Percentiles rank a stretch among this genome's conserved stretches.
Conservation (phyloP, 768 basidiomycete species). For the Candolleomyces eurysporus region DNA sequence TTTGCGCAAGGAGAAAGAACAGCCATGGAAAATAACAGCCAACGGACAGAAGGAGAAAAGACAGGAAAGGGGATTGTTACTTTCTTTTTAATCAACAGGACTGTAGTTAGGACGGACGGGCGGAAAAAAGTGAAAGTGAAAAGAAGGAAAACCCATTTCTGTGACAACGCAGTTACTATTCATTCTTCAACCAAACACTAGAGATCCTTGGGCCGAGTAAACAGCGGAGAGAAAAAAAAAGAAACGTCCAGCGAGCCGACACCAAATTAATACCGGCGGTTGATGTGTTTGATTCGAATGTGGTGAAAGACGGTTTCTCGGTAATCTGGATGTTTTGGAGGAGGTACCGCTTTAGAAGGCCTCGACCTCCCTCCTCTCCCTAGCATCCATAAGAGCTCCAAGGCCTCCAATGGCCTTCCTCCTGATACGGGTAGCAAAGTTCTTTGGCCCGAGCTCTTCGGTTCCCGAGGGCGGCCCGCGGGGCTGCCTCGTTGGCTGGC, state of each 20-base stretch:
- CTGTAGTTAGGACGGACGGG: not conserved
- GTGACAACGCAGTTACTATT: not conserved
- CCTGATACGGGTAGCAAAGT: conserved; percentile 84
- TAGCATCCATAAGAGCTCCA: conserved; percentile 75
- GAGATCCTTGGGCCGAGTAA: conserved; percentile 14
- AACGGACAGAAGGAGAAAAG: not conserved
- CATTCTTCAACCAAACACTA: conserved; percentile 10
- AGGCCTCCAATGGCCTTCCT: conserved; percentile 82
- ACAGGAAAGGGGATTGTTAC: not conserved
- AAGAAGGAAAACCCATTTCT: conserved; percentile 11
- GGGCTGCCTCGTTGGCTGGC: conserved; percentile 81
- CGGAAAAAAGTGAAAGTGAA: conserved; percentile 7
- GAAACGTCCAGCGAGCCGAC: conserved; percentile 23
- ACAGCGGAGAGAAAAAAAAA: conserved; percentile 13
- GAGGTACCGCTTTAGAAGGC: conserved; percentile 48
- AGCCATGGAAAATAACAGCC: not conserved
- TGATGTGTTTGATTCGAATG: conserved; percentile 11
- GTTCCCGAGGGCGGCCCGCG: conserved; percentile 83
- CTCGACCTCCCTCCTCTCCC: conserved; percentile 78
- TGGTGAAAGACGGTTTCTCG: conserved; percentile 2
- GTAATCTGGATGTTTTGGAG: conserved; percentile 1
- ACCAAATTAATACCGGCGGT: conserved; percentile 21
- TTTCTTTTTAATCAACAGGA: conserved; percentile 1
- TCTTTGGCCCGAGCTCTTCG: conserved; percentile 85
- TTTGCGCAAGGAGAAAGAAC: conserved; percentile 13